Base-by-base conservation (phyloP, 179 eudicot genomes). In the Sideroxylon spinosum region DNA sequence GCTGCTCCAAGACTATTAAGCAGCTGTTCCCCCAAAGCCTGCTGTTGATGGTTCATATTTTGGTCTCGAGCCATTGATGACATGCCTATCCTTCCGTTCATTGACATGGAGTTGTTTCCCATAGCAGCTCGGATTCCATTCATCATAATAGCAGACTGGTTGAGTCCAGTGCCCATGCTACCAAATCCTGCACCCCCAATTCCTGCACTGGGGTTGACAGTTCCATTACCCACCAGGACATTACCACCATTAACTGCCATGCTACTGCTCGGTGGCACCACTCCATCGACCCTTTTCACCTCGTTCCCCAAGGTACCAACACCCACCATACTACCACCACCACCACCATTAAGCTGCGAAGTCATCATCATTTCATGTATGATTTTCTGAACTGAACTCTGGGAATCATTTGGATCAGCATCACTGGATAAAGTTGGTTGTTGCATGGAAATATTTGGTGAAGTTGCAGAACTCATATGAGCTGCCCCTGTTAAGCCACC, bases 331-430 rank as follows among this genome's bases (percentile, higher is more conserved):
- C 85, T 80, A 68, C 85, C 80, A 68, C 88, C 44, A 37, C 44
- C 87, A 0, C 74, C 89, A 55, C 89, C 88, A 68, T 82, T 86
- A 19, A 89, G 76, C 68, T 90, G 95, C n/a, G 89, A 81, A 16
- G 85, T 80, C 86, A 89, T 87, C 93, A 88, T 90, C 94, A 93
- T 88, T 44, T 94, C 93, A 32, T 94, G 90, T 68, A 94, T 86
- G 55, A 91, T 84, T 84, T 93, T 95, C 81, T 95, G 97, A 32
- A 91, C 96, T 6, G 97, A 91, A 76, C 90, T 90, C 75, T 91
- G 97, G 49, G 93, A 82, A 68, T 91, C 97, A 62, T 75, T 86
- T 2, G 86, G 86, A 65, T 90, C 90, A 9, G 79, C 91, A 6
- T 91, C 94, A 65, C 85, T 84, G 20, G 88, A 83, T 56, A 69